Evolutionary conservation across 176 grass and related monocot genomes (phyloP).

Genomic region (Canna indica): DNA sequence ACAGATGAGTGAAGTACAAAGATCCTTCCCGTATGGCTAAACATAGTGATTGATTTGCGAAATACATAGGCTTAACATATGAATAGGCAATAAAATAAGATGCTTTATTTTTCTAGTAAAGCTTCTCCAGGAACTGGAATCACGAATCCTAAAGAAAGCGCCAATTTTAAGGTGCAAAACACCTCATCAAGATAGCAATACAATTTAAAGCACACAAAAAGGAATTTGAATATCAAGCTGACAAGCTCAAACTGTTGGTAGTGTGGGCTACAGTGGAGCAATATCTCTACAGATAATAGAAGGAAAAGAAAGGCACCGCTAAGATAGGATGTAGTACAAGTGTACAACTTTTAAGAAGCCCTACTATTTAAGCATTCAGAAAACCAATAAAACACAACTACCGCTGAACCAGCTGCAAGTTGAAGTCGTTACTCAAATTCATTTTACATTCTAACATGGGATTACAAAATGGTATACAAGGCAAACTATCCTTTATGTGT

Average conservation of each 20-base stretch:
- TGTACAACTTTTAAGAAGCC: neutral
- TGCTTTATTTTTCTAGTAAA: neutral
- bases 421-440: neutral
- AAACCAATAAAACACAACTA: neutral
- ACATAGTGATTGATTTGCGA: neutral
- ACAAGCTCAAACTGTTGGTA: neutral
- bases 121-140: neutral
- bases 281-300: neutral
- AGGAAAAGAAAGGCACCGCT: neutral
- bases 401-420: neutral
- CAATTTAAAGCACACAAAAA: neutral
- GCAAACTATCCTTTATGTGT: neutral
- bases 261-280: neutral
- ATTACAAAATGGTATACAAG: neutral
- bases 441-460: neutral
- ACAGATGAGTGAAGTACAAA: neutral
- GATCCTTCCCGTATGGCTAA: neutral
- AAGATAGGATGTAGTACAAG: neutral
- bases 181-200: neutral
- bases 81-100: neutral
- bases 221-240: neutral
- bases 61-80: neutral
- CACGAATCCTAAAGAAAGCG: neutral
- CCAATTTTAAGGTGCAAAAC: neutral
- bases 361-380: neutral